These are phyloP conservation scores for Sparassis latifolia DNA, from an alignment of 1,284 basidiomycete genomes.

Conservation along the genomic window DNA sequence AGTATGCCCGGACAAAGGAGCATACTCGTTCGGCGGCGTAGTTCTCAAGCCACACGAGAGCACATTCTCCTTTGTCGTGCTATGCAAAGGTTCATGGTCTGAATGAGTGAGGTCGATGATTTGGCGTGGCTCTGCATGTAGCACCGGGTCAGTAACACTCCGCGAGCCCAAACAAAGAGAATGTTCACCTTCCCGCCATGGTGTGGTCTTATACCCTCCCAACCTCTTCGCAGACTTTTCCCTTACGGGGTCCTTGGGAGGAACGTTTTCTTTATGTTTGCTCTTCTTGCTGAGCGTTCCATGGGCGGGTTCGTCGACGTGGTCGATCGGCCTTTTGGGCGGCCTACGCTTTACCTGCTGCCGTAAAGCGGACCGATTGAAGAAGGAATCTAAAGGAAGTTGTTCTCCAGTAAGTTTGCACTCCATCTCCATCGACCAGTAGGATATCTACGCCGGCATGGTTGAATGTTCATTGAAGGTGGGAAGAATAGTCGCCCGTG, in stretches of 20 bases:
- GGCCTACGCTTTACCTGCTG: conserved; percentile 1
- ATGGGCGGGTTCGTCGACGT: background rate
- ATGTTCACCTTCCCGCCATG: no score
- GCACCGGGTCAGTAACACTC: background rate
- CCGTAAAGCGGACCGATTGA: conserved; percentile 4
- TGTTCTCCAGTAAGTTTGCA: conserved; percentile 12
- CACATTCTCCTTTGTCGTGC: no score
- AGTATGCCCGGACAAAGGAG: no score
- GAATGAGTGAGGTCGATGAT: background rate
- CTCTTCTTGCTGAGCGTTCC: conserved; percentile 2
- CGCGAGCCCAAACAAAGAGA: background rate
- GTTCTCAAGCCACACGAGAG: no score
- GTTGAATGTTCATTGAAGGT: background rate
- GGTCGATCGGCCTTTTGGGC: conserved; percentile 6
- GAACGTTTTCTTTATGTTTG: conserved; percentile 1
- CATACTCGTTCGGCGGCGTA: no score
- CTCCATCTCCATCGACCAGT: conserved; percentile 3
- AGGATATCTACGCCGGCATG: no score
- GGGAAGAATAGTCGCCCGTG: background rate
- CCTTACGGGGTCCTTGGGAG: background rate
- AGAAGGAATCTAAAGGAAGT: conserved; percentile 16
- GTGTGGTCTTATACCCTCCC: no score
- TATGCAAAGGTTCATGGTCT: background rate
- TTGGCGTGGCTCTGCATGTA: background rate
- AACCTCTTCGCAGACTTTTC: no score